Conservation (phyloP, 1,284 basidiomycete genomes). For the Ceratobasidium sp. region DNA sequence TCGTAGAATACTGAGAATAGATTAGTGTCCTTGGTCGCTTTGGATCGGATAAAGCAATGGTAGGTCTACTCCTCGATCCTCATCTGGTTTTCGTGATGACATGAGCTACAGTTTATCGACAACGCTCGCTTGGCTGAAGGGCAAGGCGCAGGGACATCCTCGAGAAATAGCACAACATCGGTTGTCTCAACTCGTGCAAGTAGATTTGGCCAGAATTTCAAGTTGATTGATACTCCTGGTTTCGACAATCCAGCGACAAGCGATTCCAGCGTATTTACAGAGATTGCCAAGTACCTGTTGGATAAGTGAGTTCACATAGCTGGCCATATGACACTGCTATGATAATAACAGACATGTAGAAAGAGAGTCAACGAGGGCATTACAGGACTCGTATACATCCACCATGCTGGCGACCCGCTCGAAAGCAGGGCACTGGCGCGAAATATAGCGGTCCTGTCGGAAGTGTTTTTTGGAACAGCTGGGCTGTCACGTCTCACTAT, state of each 20-base stretch:
- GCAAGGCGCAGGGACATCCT: too few species aligned
- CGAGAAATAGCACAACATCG: background rate
- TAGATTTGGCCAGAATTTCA: background rate
- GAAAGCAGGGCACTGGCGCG: background rate
- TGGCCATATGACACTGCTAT: background rate
- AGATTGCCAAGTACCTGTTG: background rate
- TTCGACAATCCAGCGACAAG: background rate
- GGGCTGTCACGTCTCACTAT: conserved; percentile 4
- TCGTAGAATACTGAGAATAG: too few species aligned
- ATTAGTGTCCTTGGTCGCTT: conserved; percentile 26
- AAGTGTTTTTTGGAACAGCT: background rate
- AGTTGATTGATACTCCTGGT: conserved; percentile 1
- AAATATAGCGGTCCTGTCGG: background rate
- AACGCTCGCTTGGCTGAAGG: background rate
- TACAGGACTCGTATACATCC: background rate
- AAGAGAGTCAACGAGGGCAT: background rate
- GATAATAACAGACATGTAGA: background rate
- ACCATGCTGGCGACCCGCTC: background rate
- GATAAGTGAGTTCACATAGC: background rate
- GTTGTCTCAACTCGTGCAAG: background rate
- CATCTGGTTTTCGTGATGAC: background rate
- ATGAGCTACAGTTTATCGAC: conserved; percentile 4
- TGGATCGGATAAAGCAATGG: conserved; percentile 23
- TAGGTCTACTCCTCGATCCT: background rate
- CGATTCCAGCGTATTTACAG: background rate